These are phyloP conservation scores for Solanum dulcamara DNA, from an alignment of 257 asterid genomes.

Conservation along the genomic window DNA sequence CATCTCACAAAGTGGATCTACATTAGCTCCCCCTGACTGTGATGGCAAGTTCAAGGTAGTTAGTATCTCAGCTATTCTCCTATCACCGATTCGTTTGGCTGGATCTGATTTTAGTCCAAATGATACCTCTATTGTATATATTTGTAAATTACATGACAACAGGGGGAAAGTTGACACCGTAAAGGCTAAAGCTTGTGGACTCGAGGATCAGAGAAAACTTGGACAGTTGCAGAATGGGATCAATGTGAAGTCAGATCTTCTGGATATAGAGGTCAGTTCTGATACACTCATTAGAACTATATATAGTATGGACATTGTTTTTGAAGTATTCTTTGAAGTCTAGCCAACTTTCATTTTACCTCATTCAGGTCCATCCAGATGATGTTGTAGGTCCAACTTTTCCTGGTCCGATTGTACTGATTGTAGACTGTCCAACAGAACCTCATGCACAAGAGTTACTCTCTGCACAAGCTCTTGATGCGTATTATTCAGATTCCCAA, in stretches of 20 bases:
- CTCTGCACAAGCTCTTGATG: not conserved
- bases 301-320: not conserved
- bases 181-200: not conserved
- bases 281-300: not conserved
- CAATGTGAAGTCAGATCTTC: not conserved
- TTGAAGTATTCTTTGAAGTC: not conserved
- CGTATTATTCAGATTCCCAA: not conserved
- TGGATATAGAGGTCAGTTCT: not conserved
- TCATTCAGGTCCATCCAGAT: not conserved
- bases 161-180: not conserved
- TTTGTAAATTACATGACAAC: not conserved
- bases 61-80: not conserved
- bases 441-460: not conserved
- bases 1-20: slow-evolving; percentile 39
- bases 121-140: not conserved
- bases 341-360: not conserved
- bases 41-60: not conserved
- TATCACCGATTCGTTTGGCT: not conserved
- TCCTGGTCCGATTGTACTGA: not conserved
- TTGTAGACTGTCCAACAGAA: not conserved
- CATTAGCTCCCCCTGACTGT: not conserved
- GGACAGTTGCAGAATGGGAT: not conserved
- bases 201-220: not conserved
- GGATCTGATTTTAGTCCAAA: not conserved
- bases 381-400: not conserved